Percentiles rank a stretch among this genome's conserved stretches.
These are phyloP conservation scores for Haberlea rhodopensis DNA, from an alignment of 257 asterid genomes.

Conservation along the genomic window DNA sequence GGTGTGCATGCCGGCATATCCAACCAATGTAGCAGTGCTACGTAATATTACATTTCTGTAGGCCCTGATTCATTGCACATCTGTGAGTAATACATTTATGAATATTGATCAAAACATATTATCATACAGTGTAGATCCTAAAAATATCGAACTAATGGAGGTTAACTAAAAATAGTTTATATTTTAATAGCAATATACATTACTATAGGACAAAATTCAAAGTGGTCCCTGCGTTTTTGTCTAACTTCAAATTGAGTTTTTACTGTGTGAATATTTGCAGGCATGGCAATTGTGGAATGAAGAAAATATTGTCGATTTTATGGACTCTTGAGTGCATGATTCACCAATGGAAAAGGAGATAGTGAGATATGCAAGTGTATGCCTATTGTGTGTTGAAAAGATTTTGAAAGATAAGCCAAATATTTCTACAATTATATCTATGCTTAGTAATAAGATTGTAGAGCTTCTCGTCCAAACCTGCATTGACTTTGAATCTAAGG, in stretches of 20 bases:
- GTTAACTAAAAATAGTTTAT: too few species aligned
- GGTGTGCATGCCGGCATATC: not conserved
- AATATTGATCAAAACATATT: too few species aligned
- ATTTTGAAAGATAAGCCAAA: slow-evolving; percentile 33
- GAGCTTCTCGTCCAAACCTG: slow-evolving; percentile 30
- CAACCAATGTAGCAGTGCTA: not conserved
- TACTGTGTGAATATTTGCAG: slow-evolving; percentile 20
- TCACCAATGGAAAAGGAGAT: slow-evolving; percentile 7
- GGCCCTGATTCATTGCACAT: not conserved
- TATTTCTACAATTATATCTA: slow-evolving; percentile 37
- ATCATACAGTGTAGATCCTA: too few species aligned
- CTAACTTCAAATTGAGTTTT: too few species aligned
- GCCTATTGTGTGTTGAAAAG: slow-evolving; percentile 45
- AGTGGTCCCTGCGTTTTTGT: too few species aligned
- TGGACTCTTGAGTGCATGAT: slow-evolving; percentile 10
- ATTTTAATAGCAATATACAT: too few species aligned
- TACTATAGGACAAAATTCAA: too few species aligned
- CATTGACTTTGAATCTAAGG: not conserved
- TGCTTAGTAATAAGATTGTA: slow-evolving; percentile 41
- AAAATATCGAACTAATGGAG: too few species aligned
- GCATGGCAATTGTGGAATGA: slow-evolving; percentile 43
- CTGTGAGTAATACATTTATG: too few species aligned
- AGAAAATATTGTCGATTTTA: slow-evolving; percentile 17
- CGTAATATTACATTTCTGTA: too few species aligned
- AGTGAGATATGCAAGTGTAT: slow-evolving; percentile 37